Evolutionary conservation across 1,284 basidiomycete genomes (phyloP).

Genomic region (Hemileia vastatrix): DNA sequence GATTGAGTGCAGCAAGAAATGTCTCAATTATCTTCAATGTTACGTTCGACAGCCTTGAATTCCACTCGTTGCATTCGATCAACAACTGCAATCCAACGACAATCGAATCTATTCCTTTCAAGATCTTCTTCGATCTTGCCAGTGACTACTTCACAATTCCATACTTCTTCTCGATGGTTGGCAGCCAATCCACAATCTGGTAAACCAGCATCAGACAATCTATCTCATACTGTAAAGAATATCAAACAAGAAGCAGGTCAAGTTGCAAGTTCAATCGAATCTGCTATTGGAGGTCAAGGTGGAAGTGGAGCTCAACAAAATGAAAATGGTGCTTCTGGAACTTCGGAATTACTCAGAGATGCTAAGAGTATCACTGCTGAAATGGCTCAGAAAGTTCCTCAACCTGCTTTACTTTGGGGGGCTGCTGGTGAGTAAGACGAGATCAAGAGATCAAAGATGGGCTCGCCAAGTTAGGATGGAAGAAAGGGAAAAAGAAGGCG

Average conservation of each 20-base stretch:
- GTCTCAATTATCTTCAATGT: too few relatives aligned
- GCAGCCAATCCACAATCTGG: conserved; percentile 39
- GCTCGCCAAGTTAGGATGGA: background rate
- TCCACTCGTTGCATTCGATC: too few relatives aligned
- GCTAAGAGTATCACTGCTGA: conserved; percentile 42
- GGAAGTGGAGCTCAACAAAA: conserved; percentile 14
- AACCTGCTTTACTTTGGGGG: conserved; percentile 45
- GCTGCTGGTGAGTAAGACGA: conserved; percentile 36
- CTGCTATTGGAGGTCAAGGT: conserved; percentile 31
- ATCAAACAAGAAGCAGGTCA: conserved; percentile 37
- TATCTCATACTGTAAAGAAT: conserved; percentile 37
- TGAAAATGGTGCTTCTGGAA: conserved; percentile 25
- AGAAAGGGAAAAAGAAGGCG: too few relatives aligned
- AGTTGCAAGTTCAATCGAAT: conserved; percentile 29
- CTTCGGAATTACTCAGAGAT: conserved; percentile 33
- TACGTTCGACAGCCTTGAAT: too few relatives aligned
- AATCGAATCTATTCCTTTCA: too few relatives aligned
- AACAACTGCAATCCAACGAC: too few relatives aligned
- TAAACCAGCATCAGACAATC: conserved; percentile 39
- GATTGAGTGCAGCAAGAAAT: too few relatives aligned
- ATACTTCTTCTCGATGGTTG: conserved; percentile 12
- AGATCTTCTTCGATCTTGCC: too few relatives aligned
- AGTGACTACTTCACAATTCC: background rate
- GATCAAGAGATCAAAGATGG: background rate
- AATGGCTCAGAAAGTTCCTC: conserved; percentile 45